These are phyloP conservation scores for Datisca glomerata DNA, from an alignment of 306 rosid genomes.

Conservation along the genomic window DNA sequence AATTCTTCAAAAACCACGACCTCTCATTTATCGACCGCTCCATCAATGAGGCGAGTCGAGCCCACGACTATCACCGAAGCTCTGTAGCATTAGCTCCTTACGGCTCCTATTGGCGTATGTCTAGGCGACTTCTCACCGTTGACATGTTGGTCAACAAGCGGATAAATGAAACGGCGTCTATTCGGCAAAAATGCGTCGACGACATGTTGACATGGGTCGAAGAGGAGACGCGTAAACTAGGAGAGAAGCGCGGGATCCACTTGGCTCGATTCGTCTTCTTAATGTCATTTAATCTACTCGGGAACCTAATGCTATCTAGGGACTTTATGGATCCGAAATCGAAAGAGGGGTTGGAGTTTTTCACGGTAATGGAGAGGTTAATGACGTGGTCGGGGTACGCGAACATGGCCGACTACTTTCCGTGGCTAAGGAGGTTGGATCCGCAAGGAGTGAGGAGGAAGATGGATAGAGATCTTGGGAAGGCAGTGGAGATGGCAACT, in stretches of 20 bases:
- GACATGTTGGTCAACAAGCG: constrained; percentile 47
- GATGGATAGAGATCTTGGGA: constrained; percentile 42
- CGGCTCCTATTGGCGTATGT: constrained; percentile 56
- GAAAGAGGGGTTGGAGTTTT: constrained; percentile 34
- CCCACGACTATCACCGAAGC: constrained; percentile 33
- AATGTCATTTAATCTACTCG: constrained; percentile 41
- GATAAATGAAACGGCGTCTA: constrained; percentile 23
- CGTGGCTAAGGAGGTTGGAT: constrained; percentile 39
- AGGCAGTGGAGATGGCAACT: constrained; percentile 29
- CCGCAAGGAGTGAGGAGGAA: constrained; percentile 32
- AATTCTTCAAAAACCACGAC: constrained; percentile 49
- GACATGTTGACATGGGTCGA: constrained; percentile 39
- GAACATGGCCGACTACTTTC: constrained; percentile 33
- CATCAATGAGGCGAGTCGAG: constrained; percentile 31
- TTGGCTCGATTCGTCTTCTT: constrained; percentile 42
- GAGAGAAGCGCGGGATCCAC: constrained; percentile 7
- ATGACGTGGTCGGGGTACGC: constrained; percentile 43
- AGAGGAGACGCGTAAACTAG: constrained; percentile 21
- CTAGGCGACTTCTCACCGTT: constrained; percentile 37
- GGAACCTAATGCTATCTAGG: constrained; percentile 43
- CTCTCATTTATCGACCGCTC: constrained; percentile 39
- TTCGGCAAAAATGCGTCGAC: constrained; percentile 33
- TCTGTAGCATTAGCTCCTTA: constrained; percentile 52
- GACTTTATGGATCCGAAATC: constrained; percentile 37
- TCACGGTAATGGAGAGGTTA: constrained; percentile 23